Conservation (phyloP, 768 basidiomycete species). For the Trichaptum fuscoviolaceum region DNA sequence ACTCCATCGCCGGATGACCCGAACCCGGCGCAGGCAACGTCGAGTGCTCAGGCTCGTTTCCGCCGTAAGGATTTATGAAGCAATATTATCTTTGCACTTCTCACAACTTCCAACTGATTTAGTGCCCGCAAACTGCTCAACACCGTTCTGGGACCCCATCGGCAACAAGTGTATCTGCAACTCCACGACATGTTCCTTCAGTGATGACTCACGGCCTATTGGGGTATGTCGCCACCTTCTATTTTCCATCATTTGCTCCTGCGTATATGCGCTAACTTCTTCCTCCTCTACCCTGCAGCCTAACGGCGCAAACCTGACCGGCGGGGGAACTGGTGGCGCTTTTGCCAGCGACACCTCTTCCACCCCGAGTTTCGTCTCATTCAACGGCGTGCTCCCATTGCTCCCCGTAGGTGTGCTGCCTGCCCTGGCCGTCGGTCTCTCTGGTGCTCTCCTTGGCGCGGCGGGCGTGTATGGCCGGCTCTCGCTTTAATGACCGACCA, state of each 20-base stretch:
- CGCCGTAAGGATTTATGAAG: constrained; percentile 40
- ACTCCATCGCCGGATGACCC: constrained; percentile 55
- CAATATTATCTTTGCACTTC: not conserved
- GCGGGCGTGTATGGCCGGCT: constrained; percentile 15
- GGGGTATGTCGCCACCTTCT: constrained; percentile 39
- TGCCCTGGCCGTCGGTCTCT: constrained; percentile 30
- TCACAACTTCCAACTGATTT: constrained; percentile 4
- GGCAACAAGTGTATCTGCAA: constrained; percentile 58
- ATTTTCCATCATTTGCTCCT: constrained; percentile 6
- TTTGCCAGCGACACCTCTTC: constrained; percentile 19
- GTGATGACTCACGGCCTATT: constrained; percentile 57
- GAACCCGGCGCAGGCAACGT: constrained; percentile 54
- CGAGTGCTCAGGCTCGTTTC: constrained; percentile 42
- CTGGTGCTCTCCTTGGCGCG: constrained; percentile 33
- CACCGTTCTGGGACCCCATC: constrained; percentile 79
- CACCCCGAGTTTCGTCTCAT: constrained; percentile 37
- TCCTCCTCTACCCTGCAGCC: constrained; percentile 32
- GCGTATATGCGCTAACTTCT: not conserved
- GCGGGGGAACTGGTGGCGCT: constrained; percentile 44
- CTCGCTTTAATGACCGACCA: constrained; percentile 4
- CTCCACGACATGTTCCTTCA: constrained; percentile 51
- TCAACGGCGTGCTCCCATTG: constrained; percentile 34
- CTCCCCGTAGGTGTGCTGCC: constrained; percentile 30
- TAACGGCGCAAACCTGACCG: constrained; percentile 66
- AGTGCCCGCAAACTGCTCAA: constrained; percentile 71